These are phyloP conservation scores for Capsella rubella DNA, from an alignment of 441 rosid genomes.

Conservation along the genomic window DNA sequence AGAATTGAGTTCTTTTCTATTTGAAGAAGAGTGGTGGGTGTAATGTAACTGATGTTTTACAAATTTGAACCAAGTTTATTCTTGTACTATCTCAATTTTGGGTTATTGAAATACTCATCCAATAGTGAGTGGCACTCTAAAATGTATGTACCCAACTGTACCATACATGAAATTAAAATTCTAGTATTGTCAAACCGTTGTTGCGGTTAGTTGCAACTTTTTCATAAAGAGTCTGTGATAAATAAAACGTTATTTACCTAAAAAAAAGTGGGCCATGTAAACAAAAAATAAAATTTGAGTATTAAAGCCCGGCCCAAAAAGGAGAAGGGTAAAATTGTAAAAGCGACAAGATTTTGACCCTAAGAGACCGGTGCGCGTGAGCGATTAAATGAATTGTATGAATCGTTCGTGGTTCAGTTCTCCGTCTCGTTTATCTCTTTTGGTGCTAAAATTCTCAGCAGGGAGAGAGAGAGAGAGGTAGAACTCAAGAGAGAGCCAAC, in stretches of 20 bases:
- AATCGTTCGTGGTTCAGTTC: background rate
- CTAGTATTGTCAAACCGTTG: too few species aligned
- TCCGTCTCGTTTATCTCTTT: conserved; percentile 36
- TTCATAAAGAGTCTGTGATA: too few species aligned
- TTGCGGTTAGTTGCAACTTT: too few species aligned
- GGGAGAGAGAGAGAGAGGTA: background rate
- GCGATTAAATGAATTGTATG: too few species aligned
- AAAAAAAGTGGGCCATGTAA: too few species aligned
- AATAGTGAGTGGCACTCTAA: too few species aligned
- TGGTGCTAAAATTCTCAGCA: background rate
- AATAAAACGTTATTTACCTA: too few species aligned
- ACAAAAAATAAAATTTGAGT: too few species aligned
- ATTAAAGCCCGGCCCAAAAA: background rate
- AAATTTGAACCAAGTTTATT: conserved; percentile 4
- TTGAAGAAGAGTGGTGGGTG: conserved; percentile 20
- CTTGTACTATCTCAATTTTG: conserved; percentile 7
- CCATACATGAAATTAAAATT: too few species aligned
- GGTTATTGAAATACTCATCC: background rate
- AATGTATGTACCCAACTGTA: too few species aligned
- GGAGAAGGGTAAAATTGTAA: conserved; percentile 15
- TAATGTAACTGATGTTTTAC: conserved; percentile 1
- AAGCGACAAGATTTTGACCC: background rate
- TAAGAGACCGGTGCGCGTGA: conserved; percentile 15
- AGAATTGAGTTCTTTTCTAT: background rate
- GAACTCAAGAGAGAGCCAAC: background rate